These are phyloP conservation scores for Taphrina populina DNA, from an alignment of 1,139 yeast species.

Conservation along the genomic window DNA sequence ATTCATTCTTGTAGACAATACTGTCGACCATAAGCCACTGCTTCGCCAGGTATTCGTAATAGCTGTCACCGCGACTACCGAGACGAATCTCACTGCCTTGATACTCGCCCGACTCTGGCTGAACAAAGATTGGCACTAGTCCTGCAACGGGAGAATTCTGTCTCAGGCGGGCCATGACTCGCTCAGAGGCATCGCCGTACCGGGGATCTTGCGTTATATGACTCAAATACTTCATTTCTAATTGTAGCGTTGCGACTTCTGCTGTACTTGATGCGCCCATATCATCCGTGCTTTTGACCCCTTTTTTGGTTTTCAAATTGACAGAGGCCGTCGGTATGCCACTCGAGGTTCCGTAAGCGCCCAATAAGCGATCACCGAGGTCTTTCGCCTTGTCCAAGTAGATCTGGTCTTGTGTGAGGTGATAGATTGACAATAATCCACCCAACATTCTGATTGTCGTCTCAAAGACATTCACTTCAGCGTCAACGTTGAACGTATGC, in stretches of 20 bases:
- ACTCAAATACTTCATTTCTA: slow-evolving; percentile 82
- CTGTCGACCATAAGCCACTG: slow-evolving; percentile 78
- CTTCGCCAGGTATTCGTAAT: slow-evolving; percentile 83
- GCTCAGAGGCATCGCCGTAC: slow-evolving; percentile 78
- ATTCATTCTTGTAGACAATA: slow-evolving; percentile 66
- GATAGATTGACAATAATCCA: slow-evolving; percentile 79
- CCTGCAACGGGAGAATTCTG: slow-evolving; percentile 65
- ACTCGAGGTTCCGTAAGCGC: slow-evolving; percentile 41
- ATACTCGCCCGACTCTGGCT: slow-evolving; percentile 71
- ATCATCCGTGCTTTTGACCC: slow-evolving; percentile 63
- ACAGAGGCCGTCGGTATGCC: slow-evolving; percentile 42
- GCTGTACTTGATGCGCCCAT: slow-evolving; percentile 80
- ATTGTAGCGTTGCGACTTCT: slow-evolving; percentile 81
- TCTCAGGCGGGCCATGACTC: slow-evolving; percentile 53
- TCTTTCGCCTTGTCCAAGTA: slow-evolving; percentile 78
- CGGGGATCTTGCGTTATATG: slow-evolving; percentile 72
- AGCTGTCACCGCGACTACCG: slow-evolving; percentile 91
- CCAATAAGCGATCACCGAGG: slow-evolving; percentile 54
- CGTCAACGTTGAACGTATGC: slow-evolving; percentile 62
- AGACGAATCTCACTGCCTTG: slow-evolving; percentile 66
- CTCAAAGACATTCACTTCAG: slow-evolving; percentile 80
- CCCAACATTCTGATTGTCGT: slow-evolving; percentile 94
- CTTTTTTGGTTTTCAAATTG: slow-evolving; percentile 54
- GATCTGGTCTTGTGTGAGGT: slow-evolving; percentile 63
- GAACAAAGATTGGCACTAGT: slow-evolving; percentile 74